Evolutionary conservation across 2,329 filamentous ascomycete species (phyloP).

Genomic region (Thermoascus crustaceus): DNA sequence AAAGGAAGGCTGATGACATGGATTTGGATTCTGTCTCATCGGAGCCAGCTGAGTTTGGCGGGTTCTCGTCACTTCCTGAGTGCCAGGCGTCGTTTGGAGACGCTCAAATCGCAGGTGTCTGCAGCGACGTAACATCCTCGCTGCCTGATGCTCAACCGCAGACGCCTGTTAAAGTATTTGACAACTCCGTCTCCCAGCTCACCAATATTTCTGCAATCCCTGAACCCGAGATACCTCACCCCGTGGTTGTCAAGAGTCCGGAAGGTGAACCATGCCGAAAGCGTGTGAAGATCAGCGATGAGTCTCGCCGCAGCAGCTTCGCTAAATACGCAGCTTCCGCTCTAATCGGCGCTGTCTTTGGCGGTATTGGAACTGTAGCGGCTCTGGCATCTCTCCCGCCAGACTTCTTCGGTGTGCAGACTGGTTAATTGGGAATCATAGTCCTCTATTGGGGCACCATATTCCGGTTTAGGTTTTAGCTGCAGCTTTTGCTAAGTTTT

Average conservation of each 20-base stretch:
- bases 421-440: constrained; percentile 10
- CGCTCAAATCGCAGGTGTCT: background rate
- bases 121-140: constrained; percentile 6
- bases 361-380: constrained; percentile 34
- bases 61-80: background rate
- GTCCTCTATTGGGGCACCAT: background rate
- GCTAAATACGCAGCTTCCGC: constrained; percentile 33
- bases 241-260: background rate
- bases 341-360: constrained; percentile 32
- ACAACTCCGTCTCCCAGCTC: constrained; percentile 10
- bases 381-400: constrained; percentile 34
- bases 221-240: too few relatives aligned
- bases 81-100: constrained; percentile 2
- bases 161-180: constrained; percentile 6
- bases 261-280: background rate
- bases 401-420: constrained; percentile 36
- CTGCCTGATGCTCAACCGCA: constrained; percentile 21
- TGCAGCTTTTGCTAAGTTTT: too few relatives aligned
- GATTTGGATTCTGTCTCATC: constrained; percentile 7
- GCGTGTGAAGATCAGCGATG: constrained; percentile 3
- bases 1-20: constrained; percentile 26
- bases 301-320: constrained; percentile 14
- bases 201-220: constrained; percentile 8
- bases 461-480: too few relatives aligned
- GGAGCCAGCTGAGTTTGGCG: constrained; percentile 1